phyloP scores from a whole-genome alignment of 208 protist species.

The Angomonas deanei region DNA sequence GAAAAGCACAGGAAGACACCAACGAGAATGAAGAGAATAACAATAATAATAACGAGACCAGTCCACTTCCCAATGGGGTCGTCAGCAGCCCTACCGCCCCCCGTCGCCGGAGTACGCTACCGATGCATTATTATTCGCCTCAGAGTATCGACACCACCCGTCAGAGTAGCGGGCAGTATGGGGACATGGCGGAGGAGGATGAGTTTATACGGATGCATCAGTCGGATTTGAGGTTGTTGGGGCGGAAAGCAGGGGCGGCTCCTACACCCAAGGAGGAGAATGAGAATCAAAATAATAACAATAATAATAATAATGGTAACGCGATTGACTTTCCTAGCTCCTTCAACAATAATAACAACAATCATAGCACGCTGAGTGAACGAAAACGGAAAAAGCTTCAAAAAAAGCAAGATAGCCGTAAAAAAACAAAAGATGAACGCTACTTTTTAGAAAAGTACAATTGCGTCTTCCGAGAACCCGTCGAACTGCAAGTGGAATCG shows the following conservation, averaged over 20 bases:
- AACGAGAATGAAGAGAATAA: background rate
- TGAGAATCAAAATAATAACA: background rate
- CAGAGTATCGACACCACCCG: too few species aligned
- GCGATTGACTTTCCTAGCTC: background rate
- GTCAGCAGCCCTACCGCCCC: too few species aligned
- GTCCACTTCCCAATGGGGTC: too few species aligned
- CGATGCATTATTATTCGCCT: too few species aligned
- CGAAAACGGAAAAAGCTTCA: too few species aligned
- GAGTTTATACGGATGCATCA: background rate
- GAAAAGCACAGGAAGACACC: background rate
- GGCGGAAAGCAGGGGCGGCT: background rate
- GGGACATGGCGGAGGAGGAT: background rate
- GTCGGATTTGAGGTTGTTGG: background rate
- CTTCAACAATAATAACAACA: background rate
- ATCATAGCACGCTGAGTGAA: background rate
- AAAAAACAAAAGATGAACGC: conserved; percentile 1
- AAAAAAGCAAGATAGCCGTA: background rate
- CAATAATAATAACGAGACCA: too few species aligned
- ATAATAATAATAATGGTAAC: background rate
- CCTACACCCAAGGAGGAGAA: background rate
- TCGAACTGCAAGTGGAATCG: conserved; percentile 81
- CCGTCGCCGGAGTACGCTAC: too few species aligned
- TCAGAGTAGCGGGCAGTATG: too few species aligned
- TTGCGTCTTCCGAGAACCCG: conserved; percentile 29
- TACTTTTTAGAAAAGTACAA: background rate